Evolutionary conservation across 2,329 filamentous ascomycete genomes (phyloP).

Genomic region (Epichloe glyceriae): DNA sequence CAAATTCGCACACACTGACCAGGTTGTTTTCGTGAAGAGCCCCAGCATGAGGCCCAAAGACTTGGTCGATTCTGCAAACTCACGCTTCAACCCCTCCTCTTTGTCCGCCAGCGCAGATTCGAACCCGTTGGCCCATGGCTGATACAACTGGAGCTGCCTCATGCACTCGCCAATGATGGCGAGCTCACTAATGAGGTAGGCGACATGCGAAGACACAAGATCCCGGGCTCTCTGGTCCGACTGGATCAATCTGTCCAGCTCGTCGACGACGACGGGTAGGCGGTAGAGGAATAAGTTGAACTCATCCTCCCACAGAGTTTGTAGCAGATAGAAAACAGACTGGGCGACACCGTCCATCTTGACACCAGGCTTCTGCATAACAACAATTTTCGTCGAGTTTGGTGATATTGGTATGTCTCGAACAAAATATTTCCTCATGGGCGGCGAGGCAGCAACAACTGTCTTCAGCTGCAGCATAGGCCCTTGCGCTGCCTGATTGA

Average conservation of each 20-base stretch:
- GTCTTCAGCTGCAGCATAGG: conserved; percentile 15
- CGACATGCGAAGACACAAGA: conserved; percentile 25
- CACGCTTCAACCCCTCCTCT: conserved; percentile 14
- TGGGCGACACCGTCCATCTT: conserved; percentile 11
- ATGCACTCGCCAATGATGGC: conserved; percentile 31
- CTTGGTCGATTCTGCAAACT: conserved; percentile 10
- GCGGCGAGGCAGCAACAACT: conserved; percentile 23
- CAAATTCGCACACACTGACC: conserved; percentile 10
- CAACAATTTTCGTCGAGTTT: conserved; percentile 11
- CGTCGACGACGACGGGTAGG: conserved; percentile 29
- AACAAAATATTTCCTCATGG: conserved; percentile 22
- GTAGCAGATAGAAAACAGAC: conserved; percentile 24
- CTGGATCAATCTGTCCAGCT: conserved; percentile 31
- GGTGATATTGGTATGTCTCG: conserved; percentile 14
- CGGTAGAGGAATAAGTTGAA: conserved; percentile 18
- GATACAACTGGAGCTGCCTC: conserved; percentile 31
- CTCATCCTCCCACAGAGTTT: conserved; percentile 24
- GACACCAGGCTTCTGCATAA: conserved; percentile 7
- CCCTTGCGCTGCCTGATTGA: conserved; percentile 20
- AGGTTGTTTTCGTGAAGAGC: conserved; percentile 11
- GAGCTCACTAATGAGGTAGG: conserved; percentile 27
- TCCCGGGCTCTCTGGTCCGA: conserved; percentile 21
- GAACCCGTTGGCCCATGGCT: conserved; percentile 34
- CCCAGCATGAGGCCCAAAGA: conserved; percentile 7
- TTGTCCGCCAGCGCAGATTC: conserved; percentile 15